Conservation (phyloP, 2,329 filamentous ascomycete genomes). For the Trichoderma koningiopsis region DNA sequence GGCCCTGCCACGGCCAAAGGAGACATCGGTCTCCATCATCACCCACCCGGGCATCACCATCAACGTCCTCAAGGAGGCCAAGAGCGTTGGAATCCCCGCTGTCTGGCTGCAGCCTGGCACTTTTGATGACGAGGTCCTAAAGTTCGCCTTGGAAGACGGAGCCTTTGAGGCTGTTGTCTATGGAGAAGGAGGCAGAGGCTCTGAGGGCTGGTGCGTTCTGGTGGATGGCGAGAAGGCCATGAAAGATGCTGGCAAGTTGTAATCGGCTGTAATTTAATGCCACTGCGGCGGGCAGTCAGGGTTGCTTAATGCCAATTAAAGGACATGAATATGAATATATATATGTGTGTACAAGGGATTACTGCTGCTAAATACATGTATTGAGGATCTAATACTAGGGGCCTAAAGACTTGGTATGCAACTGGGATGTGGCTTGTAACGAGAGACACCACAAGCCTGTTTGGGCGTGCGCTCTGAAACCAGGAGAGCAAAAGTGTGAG, state of each 20-base stretch:
- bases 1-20: constrained; percentile 63
- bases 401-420: too few species aligned
- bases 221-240: constrained; percentile 75
- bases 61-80: constrained; percentile 75
- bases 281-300: neutral
- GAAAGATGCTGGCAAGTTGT: constrained; percentile 57
- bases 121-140: constrained; percentile 74
- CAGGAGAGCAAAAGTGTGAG: too few species aligned
- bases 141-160: constrained; percentile 62
- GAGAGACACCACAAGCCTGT: too few species aligned
- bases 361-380: too few species aligned
- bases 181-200: constrained; percentile 63
- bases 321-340: too few species aligned
- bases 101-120: constrained; percentile 92
- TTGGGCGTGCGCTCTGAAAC: too few species aligned
- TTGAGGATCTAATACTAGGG: too few species aligned
- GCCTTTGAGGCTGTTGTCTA: constrained; percentile 71
- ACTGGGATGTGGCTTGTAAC: too few species aligned
- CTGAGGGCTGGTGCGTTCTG: constrained; percentile 84
- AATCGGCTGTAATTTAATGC: neutral
- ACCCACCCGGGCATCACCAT: constrained; percentile 81
- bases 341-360: too few species aligned
- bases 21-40: constrained; percentile 81
- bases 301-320: neutral
- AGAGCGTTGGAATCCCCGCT: constrained; percentile 68